phyloP scores from a whole-genome alignment of 768 basidiomycete genomes.

The Tricholoma sp. region DNA sequence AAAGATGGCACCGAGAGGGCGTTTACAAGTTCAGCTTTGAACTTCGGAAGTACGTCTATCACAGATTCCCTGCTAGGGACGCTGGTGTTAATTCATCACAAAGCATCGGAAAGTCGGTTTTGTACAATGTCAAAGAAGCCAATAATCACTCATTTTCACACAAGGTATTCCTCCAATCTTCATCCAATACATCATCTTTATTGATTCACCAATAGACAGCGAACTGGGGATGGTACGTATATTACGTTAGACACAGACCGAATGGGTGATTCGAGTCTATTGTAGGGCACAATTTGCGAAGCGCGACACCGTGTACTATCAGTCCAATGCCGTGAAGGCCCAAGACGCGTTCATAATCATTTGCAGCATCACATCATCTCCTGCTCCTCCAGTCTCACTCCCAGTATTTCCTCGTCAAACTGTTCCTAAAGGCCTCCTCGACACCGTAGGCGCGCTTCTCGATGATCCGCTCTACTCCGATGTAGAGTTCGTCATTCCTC shows the following conservation, averaged over 20 bases:
- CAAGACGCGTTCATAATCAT: conserved; percentile 71
- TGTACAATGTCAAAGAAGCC: conserved; percentile 71
- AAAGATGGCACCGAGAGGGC: conserved; percentile 81
- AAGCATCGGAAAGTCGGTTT: conserved; percentile 39
- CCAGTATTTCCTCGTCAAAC: conserved; percentile 40
- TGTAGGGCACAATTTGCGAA: conserved; percentile 74
- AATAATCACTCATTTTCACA: conserved; percentile 78
- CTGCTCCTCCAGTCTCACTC: conserved; percentile 41
- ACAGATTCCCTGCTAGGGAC: background rate
- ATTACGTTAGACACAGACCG: background rate
- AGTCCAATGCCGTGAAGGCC: conserved; percentile 42
- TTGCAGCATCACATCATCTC: conserved; percentile 73
- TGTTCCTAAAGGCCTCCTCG: conserved; percentile 64
- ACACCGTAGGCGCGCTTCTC: conserved; percentile 67
- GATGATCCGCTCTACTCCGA: conserved; percentile 86
- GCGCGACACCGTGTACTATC: conserved; percentile 65
- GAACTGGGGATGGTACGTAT: conserved; percentile 79
- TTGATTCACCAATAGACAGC: conserved; percentile 46
- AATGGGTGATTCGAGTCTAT: background rate
- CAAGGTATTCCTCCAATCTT: conserved; percentile 29
- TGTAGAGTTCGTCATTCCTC: conserved; percentile 72
- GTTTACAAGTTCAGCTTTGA: conserved; percentile 86
- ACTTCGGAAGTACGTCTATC: conserved; percentile 50
- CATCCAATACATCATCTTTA: background rate
- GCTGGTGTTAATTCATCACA: conserved; percentile 7